phyloP scores from a whole-genome alignment of 2,329 filamentous ascomycete genomes.

The Aspergillus niger region DNA sequence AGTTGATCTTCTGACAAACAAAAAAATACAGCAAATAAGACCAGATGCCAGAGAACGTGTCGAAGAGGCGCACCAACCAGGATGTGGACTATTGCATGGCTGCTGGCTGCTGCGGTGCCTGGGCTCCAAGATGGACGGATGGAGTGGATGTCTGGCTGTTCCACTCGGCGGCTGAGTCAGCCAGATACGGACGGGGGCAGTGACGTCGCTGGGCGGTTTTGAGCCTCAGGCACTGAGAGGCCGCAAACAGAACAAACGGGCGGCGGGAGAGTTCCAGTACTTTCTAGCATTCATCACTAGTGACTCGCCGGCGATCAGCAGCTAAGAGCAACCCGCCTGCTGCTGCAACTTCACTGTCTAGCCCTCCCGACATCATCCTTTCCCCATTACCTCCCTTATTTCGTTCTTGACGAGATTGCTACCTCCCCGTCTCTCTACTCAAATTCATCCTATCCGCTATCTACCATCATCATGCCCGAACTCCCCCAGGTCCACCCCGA shows the following conservation, averaged over 20 bases:
- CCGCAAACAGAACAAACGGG: slow-evolving; percentile 40
- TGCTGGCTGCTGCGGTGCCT: slow-evolving; percentile 5
- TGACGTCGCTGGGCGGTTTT: slow-evolving; percentile 8
- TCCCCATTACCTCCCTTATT: slow-evolving; percentile 11
- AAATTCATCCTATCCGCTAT: slow-evolving; percentile 10
- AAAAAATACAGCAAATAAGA: background rate
- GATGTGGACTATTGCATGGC: background rate
- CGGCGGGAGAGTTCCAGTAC: slow-evolving; percentile 42
- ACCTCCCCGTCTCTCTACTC: slow-evolving; percentile 7
- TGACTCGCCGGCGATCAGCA: slow-evolving; percentile 22
- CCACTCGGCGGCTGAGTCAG: slow-evolving; percentile 4
- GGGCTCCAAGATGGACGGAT: background rate
- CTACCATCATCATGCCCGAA: slow-evolving; percentile 27
- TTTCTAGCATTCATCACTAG: slow-evolving; percentile 33
- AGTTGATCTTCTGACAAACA: background rate
- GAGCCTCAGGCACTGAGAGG: slow-evolving; percentile 24
- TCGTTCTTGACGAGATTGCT: slow-evolving; percentile 9
- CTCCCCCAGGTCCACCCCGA: slow-evolving; percentile 46
- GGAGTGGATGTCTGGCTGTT: background rate
- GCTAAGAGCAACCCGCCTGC: slow-evolving; percentile 24
- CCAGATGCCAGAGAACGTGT: background rate
- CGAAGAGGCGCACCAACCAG: background rate
- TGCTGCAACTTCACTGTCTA: slow-evolving; percentile 19
- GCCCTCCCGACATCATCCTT: slow-evolving; percentile 11
- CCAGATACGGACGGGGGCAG: background rate